phyloP scores from a whole-genome alignment of 441 rosid species.

The Brassica hybrid region DNA sequence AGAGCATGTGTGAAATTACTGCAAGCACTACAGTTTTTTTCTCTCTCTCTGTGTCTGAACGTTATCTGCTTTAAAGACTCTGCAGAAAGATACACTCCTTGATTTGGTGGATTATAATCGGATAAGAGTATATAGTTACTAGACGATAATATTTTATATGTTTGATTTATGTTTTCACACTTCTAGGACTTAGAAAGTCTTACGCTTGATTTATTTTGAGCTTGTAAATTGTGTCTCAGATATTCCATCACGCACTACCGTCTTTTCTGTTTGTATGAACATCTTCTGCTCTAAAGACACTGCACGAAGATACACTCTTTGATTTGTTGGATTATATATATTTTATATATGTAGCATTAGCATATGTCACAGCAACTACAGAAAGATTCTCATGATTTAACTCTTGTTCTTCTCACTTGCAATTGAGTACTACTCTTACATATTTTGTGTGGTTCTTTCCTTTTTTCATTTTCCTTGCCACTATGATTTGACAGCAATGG shows the following conservation, averaged over 20 bases:
- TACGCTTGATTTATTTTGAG: conserved; percentile 12
- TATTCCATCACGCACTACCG: not conserved
- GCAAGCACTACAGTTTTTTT: not conserved
- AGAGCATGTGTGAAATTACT: not conserved
- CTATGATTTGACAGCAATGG: conserved; percentile 36
- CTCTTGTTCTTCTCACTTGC: conserved; percentile 28
- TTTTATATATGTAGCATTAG: conserved; percentile 5
- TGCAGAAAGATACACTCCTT: conserved; percentile 29
- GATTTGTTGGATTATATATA: conserved; percentile 4
- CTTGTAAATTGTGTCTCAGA: conserved; percentile 25
- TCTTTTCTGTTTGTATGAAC: conserved; percentile 11
- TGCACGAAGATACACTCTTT: conserved; percentile 28
- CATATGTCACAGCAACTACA: conserved; percentile 34
- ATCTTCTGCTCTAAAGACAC: conserved; percentile 23
- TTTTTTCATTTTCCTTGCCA: conserved; percentile 29
- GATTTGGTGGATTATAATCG: not conserved
- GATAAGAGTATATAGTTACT: not conserved
- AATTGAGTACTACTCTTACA: conserved; percentile 37
- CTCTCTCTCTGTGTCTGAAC: not conserved
- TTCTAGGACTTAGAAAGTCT: not conserved
- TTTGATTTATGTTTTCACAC: not conserved
- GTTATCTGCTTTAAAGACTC: conserved; percentile 10
- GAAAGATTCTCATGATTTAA: conserved; percentile 25
- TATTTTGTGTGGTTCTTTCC: conserved; percentile 1
- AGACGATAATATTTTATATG: not conserved